Base-by-base conservation (phyloP, 495 filamentous ascomycete species). In the Aspergillus kassunensis region DNA sequence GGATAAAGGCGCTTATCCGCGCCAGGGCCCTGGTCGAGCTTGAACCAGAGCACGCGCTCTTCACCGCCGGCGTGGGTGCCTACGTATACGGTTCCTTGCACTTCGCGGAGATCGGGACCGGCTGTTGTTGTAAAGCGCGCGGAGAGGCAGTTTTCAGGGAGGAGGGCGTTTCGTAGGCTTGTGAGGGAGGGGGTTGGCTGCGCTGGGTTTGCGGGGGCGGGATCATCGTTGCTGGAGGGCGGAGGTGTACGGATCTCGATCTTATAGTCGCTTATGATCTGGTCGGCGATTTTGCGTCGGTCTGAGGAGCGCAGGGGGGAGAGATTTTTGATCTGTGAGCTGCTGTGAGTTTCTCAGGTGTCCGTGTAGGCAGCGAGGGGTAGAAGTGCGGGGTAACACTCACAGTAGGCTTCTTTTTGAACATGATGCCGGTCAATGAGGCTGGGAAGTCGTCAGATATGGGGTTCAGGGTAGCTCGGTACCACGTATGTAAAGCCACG, bases 391-490 rank as follows among this genome's bases (percentile, higher is more conserved):
- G 65, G 62, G 65, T 55, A 48, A 27, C 44, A 50, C 56, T 20
- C 63, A 87, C 85, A 37, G 78, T 84, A 35, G 86, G 86, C 76
- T 88, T 89, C 71, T 89, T 89, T 68, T 88, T 89, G 74, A 89
- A 89, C 86, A 89, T 89, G 37, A 36, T 61, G 55, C 13, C 42
- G 19, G 29, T 35, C 42, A 36, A 27, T 8, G 11, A 16, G 41
- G 27, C 31, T 24, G 19, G 45, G 20, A 19, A 19, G 16, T 16
- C 23, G 23, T 27, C 24, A 27, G 24, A 9, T 4, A 27, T 27
- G 4, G 24, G 24, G 24, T 27, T 27, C 24, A 27, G 24, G 9
- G 4, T 9, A 16, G 24, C 7, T 30, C n/a, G 9, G 10, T 24
- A 11, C 30, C n/a, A 10, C 13, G 16, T 11, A 9, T n/a, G 20